These are phyloP conservation scores for Suillus occidentalis DNA, from an alignment of 768 basidiomycete genomes.

Conservation along the genomic window DNA sequence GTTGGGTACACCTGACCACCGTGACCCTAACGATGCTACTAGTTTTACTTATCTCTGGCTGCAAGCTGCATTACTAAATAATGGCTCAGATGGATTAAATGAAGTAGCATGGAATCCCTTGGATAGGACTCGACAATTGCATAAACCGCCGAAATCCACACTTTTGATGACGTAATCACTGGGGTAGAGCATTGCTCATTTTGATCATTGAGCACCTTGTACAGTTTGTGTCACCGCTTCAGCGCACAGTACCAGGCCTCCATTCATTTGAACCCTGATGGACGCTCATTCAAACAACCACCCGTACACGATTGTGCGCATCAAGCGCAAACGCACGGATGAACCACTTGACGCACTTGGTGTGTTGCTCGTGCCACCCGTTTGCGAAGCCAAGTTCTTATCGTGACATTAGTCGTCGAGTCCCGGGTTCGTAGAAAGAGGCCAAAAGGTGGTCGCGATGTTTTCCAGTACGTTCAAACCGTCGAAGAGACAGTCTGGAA, in stretches of 20 bases:
- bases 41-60: neutral
- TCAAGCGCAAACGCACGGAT: constrained; percentile 81
- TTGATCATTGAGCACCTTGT: neutral
- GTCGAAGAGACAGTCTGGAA: constrained; percentile 72
- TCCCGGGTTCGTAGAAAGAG: constrained; percentile 62
- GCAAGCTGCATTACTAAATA: too few species aligned
- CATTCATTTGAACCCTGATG: constrained; percentile 19
- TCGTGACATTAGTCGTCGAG: constrained; percentile 54
- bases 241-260: neutral
- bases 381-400: constrained; percentile 16
- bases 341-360: constrained; percentile 82
- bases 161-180: neutral
- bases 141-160: too few species aligned
- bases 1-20: too few species aligned
- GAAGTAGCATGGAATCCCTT: too few species aligned
- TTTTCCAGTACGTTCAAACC: constrained; percentile 82
- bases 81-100: too few species aligned
- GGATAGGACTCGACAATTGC: too few species aligned
- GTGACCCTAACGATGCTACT: neutral
- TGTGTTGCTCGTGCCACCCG: constrained; percentile 32
- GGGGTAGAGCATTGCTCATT: neutral
- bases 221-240: neutral
- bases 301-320: constrained; percentile 71
- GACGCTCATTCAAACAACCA: constrained; percentile 28
- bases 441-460: constrained; percentile 50